Base-by-base conservation (phyloP, 495 filamentous ascomycete genomes). In the Podospora didyma region DNA sequence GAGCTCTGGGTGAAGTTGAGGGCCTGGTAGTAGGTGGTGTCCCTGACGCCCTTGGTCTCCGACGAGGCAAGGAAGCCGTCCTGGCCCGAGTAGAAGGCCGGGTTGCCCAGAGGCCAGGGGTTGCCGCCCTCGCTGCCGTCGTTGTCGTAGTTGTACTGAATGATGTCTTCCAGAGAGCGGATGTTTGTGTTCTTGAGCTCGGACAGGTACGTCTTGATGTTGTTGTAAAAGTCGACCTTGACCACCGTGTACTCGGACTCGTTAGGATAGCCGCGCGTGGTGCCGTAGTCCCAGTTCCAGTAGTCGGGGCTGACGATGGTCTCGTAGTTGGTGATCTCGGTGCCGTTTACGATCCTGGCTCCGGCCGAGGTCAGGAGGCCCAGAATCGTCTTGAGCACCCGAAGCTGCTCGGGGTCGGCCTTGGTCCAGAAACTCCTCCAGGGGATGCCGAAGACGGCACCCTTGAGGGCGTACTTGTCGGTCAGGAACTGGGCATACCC, bases 171-270 rank as follows among this genome's bases (percentile, higher is more conserved):
- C 6, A 90, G 74, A 4, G 78, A 78, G 23, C 76, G 76, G 58
- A 90, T 82, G 23, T 77, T 67, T 34, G 83, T 89, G 67, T 87
- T 87, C 17, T 75, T 64, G 4, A 90, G 75, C 58, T 86, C 83
- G 31, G 82, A 69, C 10, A 90, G 78, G 60, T 91, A 90, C 19
- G 71, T 66, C 42, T 71, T 71, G 60, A 91, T 82, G 72, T 88
- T 82, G 71, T 89, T 89, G 74, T 89, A 89, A 66, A 89, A 89
- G 59, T 91, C 88, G 7, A 85, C 82, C 64, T 89, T 89, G 56
- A 89, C 76, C 51, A 83, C 80, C 6, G 81, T 85, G 71, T 85
- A 89, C 62, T 89, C 88, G 16, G 82, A 86, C 65, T 89, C 81
- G 60, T 90, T 87, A 24, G 83, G 71, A 58, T 72, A 84, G 9